Evolutionary conservation across 441 rosid genomes (phyloP).

Genomic region (Aquilaria agallochum): DNA sequence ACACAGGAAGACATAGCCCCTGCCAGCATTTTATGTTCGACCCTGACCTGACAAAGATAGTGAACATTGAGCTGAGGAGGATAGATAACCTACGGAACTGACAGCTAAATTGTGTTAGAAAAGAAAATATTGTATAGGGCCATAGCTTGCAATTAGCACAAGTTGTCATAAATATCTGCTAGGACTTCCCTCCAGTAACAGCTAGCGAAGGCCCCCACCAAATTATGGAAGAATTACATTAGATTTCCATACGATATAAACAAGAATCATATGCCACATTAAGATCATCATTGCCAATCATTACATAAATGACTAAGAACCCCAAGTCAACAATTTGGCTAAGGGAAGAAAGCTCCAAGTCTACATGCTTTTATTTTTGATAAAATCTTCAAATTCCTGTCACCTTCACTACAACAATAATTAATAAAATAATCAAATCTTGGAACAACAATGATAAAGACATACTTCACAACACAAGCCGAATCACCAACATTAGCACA

Average conservation of each 20-base stretch:
- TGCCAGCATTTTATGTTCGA: too few species aligned
- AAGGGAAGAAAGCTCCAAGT: too few species aligned
- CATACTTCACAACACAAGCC: constrained; percentile 82
- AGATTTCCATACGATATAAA: background rate
- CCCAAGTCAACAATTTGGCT: too few species aligned
- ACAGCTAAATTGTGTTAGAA: too few species aligned
- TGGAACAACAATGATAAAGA: constrained; percentile 17
- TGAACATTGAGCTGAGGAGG: too few species aligned
- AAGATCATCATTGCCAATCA: too few species aligned
- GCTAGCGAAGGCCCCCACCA: background rate
- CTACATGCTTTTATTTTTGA: too few species aligned
- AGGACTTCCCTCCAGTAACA: background rate
- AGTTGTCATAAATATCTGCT: background rate
- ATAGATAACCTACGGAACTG: too few species aligned
- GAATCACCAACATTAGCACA: constrained; percentile 99
- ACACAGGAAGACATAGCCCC: background rate
- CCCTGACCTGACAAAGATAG: too few species aligned
- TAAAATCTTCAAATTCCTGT: too few species aligned
- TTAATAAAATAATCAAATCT: background rate
- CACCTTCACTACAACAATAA: background rate
- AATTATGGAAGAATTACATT: background rate
- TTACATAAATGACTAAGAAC: too few species aligned
- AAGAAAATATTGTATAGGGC: background rate
- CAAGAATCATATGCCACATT: too few species aligned
- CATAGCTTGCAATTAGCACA: background rate